A percentile compares a stretch with the other conserved stretches of the same genome.
Conservation (phyloP, 805 yeast species). For the Wickerhamiella allomyrinae region DNA sequence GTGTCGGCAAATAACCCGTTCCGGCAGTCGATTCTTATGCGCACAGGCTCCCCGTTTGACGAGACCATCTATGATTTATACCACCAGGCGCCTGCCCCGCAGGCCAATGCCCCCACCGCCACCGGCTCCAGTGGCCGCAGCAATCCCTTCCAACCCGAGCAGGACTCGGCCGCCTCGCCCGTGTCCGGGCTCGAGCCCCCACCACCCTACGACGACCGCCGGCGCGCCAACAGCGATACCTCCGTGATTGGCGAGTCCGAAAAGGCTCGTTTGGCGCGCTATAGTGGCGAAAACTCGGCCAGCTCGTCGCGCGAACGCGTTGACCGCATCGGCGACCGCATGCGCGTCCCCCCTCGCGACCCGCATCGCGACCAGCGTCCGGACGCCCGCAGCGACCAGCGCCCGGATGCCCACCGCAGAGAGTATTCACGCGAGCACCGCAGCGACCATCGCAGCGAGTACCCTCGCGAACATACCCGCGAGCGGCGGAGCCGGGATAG, state of each 20-base stretch:
- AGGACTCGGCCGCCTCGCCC: not conserved
- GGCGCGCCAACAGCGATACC: constrained; percentile 15
- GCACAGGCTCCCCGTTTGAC: constrained; percentile 20
- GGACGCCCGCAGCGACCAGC: no score
- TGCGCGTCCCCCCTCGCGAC: not conserved
- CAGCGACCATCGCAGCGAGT: no score
- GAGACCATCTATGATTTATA: constrained; percentile 4
- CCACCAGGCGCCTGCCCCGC: constrained; percentile 7
- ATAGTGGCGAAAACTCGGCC: not conserved
- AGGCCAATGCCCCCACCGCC: not conserved
- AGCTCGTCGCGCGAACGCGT: not conserved
- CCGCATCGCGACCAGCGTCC: not conserved
- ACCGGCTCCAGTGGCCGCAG: constrained; percentile 13
- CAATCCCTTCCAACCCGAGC: constrained; percentile 28
- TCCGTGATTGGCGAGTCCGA: constrained; percentile 15
- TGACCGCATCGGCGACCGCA: not conserved
- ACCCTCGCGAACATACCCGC: no score
- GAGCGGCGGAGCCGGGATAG: no score
- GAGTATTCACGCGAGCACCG: no score
- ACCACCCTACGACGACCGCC: constrained; percentile 21
- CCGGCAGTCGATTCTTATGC: constrained; percentile 18
- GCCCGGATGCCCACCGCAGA: no score
- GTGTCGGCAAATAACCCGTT: constrained; percentile 16
- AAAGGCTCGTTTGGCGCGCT: constrained; percentile 2
- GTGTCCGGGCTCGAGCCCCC: not conserved